Base-by-base conservation (phyloP, 352 stramenopile species). In the Globisporangium iwayamae region DNA sequence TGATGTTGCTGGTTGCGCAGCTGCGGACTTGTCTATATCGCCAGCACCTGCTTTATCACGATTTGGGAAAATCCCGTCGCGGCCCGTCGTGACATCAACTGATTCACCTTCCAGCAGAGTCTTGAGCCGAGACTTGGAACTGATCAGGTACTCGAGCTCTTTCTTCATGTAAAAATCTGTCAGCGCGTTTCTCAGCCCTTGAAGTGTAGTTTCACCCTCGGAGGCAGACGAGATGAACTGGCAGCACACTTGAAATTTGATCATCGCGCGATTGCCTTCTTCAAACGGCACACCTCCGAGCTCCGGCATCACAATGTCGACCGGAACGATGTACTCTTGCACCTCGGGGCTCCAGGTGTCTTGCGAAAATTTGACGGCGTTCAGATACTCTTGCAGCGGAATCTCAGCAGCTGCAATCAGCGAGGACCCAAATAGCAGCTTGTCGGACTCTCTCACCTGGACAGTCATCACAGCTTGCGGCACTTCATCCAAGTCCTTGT, bases 401-500 rank as follows among this genome's bases (percentile, higher is more conserved):
- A 93, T 65, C 2, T 56, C 69, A 13, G 71, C 75, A 4, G 69
- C 76, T 20, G 79, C 80, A 10, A 93, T 63, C 39, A 91, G 46
- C 1, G 84, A 89, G 0, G 84, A 93, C 0, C 82, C 81, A 50
- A 93, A 93, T 10, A 91, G 61, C 39, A 91, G 64, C 36, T 78
- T 83, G 56, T 91, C 83, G 16, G 77, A 69, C 71, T 93, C 84
- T 55, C 84, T 78, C 30, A 93, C 76, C 51, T 93, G 77, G n/a
- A 91, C 66, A 25, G 77, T 50, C 39, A 88, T 66, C 25, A 76
- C 61, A 47, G 67, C 64, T 22, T 67, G 60, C 13, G 46, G 54
- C 16, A 32, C 63, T 41, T 38, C 59, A 55, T n/a, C 45, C 14
- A 13, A 41, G 5, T 34, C 43, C 22, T 47, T 66, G 50, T 70